Base-by-base conservation (phyloP, 208 protist species). In the Trypanosomatidae sp. region DNA sequence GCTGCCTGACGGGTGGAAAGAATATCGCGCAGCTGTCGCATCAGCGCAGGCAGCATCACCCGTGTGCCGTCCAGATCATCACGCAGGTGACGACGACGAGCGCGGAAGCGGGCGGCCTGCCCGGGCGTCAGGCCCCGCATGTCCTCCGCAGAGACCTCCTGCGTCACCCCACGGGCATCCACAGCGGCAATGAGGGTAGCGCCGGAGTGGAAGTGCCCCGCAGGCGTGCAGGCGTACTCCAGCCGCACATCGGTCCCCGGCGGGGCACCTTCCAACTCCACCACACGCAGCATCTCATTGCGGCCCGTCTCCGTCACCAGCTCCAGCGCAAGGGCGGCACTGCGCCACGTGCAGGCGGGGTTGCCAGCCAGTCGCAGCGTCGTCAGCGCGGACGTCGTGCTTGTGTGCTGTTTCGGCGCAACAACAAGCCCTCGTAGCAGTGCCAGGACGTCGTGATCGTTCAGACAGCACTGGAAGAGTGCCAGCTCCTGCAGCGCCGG, bases 401-500 rank as follows among this genome's bases (percentile, higher is more conserved):
- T n/a, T n/a, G n/a, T n/a, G n/a, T n/a, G n/a, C n/a, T 43, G 5
- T 71, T 46, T 8, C 39, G 66, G 12, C 55, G 41, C 15, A 25
- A 22, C 0, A n/a, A 69, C 36, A 5, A 94, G 79, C 3, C 73
- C 86, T 13, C 80, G 50, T 6, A 92, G 67, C 17, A 93, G 43
- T 3, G 71, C 71, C 30, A 83, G 74, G 62, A 89, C 78, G 52
- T 87, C 87, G 17, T 19, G 47, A 43, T 95, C 91, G 60, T 71
- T 74, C 22, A 95, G 72, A 4, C 55, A 75, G 52, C 90, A 93
- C 55, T 95, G 82, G 47, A 85, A 87, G 7, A 95, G 62, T 8
- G 76, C 85, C n/a, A 94, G 71, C 59, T 74, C 69, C 41, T 77
- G 77, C 36, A 94, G 76, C 3, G 82, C 67, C 28, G 86, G 81